phyloP scores from a whole-genome alignment of 441 rosid species.

The Populus hybrid region DNA sequence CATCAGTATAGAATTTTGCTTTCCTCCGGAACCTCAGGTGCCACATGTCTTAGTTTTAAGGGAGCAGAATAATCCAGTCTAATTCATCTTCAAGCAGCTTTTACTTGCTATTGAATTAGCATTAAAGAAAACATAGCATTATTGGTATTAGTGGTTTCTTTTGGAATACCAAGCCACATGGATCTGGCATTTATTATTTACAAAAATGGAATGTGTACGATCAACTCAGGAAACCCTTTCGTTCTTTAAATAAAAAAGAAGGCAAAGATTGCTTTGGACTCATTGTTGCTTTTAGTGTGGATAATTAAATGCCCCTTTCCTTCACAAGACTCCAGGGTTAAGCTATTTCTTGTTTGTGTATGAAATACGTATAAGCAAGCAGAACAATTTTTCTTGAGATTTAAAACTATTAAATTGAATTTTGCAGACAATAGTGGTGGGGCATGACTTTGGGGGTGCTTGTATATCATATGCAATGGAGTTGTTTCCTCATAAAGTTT shows the following conservation, averaged over 20 bases:
- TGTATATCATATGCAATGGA: conserved; percentile 85
- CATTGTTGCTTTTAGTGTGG: not conserved
- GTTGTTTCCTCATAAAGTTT: conserved; percentile 62
- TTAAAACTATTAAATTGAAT: not conserved
- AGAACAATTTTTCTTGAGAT: not conserved
- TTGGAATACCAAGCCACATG: not conserved
- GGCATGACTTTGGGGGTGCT: conserved; percentile 95
- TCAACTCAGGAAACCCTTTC: not conserved
- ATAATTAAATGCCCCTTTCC: not conserved
- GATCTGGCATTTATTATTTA: not conserved
- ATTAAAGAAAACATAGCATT: not conserved
- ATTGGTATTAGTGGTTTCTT: not conserved
- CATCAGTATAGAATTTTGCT: not conserved
- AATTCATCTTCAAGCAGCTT: not conserved
- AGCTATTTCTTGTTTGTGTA: conserved; percentile 1
- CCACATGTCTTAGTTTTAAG: not conserved
- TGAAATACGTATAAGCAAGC: conserved; percentile 11
- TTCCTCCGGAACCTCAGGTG: not conserved
- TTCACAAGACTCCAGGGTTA: not conserved
- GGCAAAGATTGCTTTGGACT: not conserved
- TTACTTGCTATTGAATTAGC: not conserved
- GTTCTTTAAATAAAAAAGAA: not conserved
- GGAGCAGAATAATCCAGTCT: not conserved
- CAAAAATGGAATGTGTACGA: not conserved
- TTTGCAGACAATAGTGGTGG: conserved; percentile 82